These are phyloP conservation scores for Aspergillus chevalieri DNA, from an alignment of 2,329 filamentous ascomycete species.

Conservation along the genomic window DNA sequence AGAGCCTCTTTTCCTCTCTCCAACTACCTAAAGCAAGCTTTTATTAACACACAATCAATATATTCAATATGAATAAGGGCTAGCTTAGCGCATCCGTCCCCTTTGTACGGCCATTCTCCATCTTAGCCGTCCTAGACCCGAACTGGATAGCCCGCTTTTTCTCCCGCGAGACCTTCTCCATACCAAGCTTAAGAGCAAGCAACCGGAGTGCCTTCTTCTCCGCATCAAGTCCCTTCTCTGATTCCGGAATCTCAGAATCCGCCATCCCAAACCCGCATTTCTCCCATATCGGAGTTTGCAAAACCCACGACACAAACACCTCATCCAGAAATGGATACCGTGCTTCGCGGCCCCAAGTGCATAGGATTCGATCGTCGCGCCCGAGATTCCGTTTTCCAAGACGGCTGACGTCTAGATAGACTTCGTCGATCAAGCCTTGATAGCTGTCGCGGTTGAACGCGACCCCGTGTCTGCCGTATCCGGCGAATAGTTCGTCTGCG, in stretches of 20 bases:
- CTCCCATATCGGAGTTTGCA: constrained; percentile 66
- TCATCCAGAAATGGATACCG: constrained; percentile 91
- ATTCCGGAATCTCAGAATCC: constrained; percentile 18
- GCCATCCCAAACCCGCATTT: constrained; percentile 78
- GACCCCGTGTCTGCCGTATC: constrained; percentile 76
- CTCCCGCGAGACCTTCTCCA: constrained; percentile 67
- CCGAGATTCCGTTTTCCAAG: constrained; percentile 92
- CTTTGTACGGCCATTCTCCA: constrained; percentile 61
- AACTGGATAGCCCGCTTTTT: constrained; percentile 93
- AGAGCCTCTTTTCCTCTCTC: too few species aligned
- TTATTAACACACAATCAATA: background rate
- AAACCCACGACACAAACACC: constrained; percentile 71
- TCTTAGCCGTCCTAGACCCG: constrained; percentile 74
- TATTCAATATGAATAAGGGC: constrained; percentile 4
- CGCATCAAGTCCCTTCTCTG: constrained; percentile 53
- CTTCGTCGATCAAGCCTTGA: constrained; percentile 67
- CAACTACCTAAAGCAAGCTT: background rate
- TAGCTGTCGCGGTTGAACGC: constrained; percentile 68
- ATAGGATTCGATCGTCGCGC: constrained; percentile 84
- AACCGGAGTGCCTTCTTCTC: constrained; percentile 77
- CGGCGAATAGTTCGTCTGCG: constrained; percentile 92
- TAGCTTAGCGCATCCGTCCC: constrained; percentile 54
- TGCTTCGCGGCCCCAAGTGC: constrained; percentile 81
- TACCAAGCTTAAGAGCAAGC: constrained; percentile 66
- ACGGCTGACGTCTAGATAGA: constrained; percentile 76